phyloP scores from a whole-genome alignment of 768 basidiomycete species.

The Podaxis pistillaris region DNA sequence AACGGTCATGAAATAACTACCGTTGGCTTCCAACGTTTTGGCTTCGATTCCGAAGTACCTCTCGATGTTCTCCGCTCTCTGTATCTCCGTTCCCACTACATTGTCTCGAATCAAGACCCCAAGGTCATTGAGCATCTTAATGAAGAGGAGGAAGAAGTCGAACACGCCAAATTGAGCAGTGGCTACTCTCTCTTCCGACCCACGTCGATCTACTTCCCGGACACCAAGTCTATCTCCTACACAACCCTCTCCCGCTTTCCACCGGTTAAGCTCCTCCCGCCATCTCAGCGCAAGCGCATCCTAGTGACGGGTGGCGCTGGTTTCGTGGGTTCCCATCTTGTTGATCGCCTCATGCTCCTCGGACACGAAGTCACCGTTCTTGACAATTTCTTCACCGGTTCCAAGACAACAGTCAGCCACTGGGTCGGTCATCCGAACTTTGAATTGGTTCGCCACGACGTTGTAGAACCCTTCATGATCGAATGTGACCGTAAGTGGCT shows the following conservation, averaged over 20 bases:
- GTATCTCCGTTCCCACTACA: conserved; percentile 83
- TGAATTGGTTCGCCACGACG: conserved; percentile 96
- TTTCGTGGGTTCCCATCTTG: conserved; percentile 98
- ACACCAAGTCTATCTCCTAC: conserved; percentile 83
- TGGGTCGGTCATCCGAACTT: conserved; percentile 99
- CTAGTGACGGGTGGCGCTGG: conserved; percentile 97
- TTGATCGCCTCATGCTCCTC: conserved; percentile 95
- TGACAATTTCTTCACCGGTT: conserved; percentile 99
- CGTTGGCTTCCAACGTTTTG: conserved; percentile 85
- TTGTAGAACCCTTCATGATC: conserved; percentile 97
- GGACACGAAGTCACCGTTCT: conserved; percentile 97
- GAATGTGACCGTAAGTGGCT: conserved; percentile 88
- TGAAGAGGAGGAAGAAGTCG: conserved; percentile 37
- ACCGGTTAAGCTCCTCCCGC: conserved; percentile 84
- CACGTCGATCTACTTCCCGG: conserved; percentile 83
- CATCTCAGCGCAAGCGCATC: conserved; percentile 78
- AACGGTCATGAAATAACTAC: conserved; percentile 70
- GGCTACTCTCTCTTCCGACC: conserved; percentile 62
- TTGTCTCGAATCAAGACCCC: conserved; percentile 39
- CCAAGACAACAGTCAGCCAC: conserved; percentile 93
- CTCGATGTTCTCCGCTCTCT: conserved; percentile 82
- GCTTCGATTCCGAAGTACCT: conserved; percentile 84
- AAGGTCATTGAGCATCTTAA: conserved; percentile 33
- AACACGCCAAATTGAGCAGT: conserved; percentile 55
- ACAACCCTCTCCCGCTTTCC: conserved; percentile 91